Evolutionary conservation across 257 asterid species (phyloP), one percentile per base, ranked within the genome.

Genomic region (Orobanche coerulescens): DNA sequence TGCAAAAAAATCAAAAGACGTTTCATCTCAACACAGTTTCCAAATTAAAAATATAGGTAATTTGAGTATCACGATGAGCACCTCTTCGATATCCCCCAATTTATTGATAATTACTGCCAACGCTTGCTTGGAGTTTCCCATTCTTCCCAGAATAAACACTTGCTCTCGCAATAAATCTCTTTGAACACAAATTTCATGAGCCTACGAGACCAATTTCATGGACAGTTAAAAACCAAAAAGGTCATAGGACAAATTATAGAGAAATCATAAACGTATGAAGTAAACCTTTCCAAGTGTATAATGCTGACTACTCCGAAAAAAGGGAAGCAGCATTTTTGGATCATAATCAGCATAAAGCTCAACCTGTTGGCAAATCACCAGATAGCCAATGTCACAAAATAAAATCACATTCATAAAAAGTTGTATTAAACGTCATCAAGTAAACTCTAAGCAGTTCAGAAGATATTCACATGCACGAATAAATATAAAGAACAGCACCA

Each of bases 271-370:
- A 52, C 33, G 36, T 48, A 44, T 5, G 68, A 52, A 52, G 51
- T 59, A 64, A 69, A 89, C 98, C 96, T 90, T 93, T 76, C 90
- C 99, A 64, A 93, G 86, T 31, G 85, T 89, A 75, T 93, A 93
- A 82, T 93, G 99, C 82, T 93, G 96, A 77, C 97, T 89, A 72
- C 90, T 93, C 46, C 97, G 86, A 26, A 93, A 90, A 82, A 93
- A 90, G 61, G 96, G 92, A 70, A 93, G 96, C 70, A 93, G 80
- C 96, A 83, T 93, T 75, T 82, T 80, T 13, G 78, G 79, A 75
- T 93, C 97, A 69, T 80, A 90, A 12, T 87, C 99, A 4, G 94
- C 94, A 68, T 93, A 93, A 57, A 93, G 92, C 80, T 93, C 99
- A 58, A 93, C 99, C 99, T 93, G 78, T 75, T 63, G 30, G 62